Evolutionary conservation across 2,329 filamentous ascomycete species (phyloP).

Genomic region (Thermoascus crustaceus): DNA sequence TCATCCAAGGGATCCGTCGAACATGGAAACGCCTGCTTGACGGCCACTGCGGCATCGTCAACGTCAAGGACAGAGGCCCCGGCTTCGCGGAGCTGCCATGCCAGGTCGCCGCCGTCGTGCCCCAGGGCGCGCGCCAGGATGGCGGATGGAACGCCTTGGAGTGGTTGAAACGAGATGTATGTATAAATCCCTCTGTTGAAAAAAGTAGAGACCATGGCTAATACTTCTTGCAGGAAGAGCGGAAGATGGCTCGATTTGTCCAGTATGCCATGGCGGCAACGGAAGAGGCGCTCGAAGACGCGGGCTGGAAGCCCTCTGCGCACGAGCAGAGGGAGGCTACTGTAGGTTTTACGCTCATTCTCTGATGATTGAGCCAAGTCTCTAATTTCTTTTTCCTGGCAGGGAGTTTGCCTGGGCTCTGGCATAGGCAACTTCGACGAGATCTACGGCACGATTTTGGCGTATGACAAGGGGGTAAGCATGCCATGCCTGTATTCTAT

Average conservation of each 20-base stretch:
- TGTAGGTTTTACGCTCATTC: conserved; percentile 29
- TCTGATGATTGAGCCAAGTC: background rate
- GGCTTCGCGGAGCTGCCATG: conserved; percentile 69
- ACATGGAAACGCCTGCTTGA: conserved; percentile 78
- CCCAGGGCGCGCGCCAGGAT: conserved; percentile 43
- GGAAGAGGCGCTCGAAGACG: conserved; percentile 76
- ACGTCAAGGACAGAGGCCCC: conserved; percentile 54
- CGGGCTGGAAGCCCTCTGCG: conserved; percentile 60
- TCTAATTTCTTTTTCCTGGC: conserved; percentile 11
- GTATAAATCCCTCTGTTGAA: conserved; percentile 8
- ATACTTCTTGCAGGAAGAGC: conserved; percentile 44
- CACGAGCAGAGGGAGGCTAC: conserved; percentile 63
- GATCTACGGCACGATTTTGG: conserved; percentile 73
- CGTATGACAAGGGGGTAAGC: conserved; percentile 63
- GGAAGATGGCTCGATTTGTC: conserved; percentile 82
- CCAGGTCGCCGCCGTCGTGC: conserved; percentile 76
- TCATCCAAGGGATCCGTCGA: conserved; percentile 51
- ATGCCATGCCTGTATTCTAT: background rate
- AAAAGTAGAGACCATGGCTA: conserved; percentile 6
- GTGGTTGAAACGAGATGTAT: conserved; percentile 37
- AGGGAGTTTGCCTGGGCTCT: conserved; percentile 87
- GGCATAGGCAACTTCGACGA: conserved; percentile 93
- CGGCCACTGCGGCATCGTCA: conserved; percentile 71
- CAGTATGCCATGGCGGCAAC: conserved; percentile 86
- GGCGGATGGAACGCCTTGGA: conserved; percentile 38